Evolutionary conservation across 139 green algal genomes (phyloP), one percentile per base, ranked within the genome.

Genomic region (Coccomyxa sp.): DNA sequence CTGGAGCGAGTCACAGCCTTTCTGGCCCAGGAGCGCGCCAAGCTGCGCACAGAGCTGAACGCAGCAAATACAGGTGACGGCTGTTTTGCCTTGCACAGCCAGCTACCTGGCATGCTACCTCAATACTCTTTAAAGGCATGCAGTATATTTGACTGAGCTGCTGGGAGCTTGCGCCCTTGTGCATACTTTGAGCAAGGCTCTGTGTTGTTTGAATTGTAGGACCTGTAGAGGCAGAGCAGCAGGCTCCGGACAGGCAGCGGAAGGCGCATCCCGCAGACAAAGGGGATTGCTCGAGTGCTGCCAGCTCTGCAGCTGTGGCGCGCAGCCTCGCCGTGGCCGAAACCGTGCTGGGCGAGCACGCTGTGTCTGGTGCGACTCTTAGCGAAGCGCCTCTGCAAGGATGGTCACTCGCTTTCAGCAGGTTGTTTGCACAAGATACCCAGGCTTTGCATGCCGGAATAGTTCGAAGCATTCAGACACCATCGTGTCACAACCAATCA

Each of bases 1-100:
- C 10, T 88, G 75, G 86, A 86, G 18, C 51, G 67, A 15, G 28
- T 94, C 11, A 77, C 58, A 0, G 25, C 0, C 7, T 93, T 91
- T 81, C 86, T 94, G 77, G 67, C 30, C 27, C 12, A 58, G 25
- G 88, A 92, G 83, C 81, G 84, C 30, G 30, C 23, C 14, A 16
- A 31, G 27, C 77, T 90, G 57, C 79, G 86, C 27, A 25, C 74
- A 25, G 87, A 92, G 77, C 38, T 51, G 3, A 51, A 51, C 7
- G 10, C 18, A 25, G 63, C 63, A 9, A 25, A 71, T 71, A 25
- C 9, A 28, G 63, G 18, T 71, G 63, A 71, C 63, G 21, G 63
- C 63, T 21, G 1, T 11, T 14, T 21, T 21, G 4, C 4, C 18
- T 71, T 71, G 7, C 63, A 21, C 63, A 71, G 63, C 21, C 63